These are phyloP conservation scores for Aphanomyces stellatus DNA, from an alignment of 352 stramenopile genomes.

Conservation along the genomic window DNA sequence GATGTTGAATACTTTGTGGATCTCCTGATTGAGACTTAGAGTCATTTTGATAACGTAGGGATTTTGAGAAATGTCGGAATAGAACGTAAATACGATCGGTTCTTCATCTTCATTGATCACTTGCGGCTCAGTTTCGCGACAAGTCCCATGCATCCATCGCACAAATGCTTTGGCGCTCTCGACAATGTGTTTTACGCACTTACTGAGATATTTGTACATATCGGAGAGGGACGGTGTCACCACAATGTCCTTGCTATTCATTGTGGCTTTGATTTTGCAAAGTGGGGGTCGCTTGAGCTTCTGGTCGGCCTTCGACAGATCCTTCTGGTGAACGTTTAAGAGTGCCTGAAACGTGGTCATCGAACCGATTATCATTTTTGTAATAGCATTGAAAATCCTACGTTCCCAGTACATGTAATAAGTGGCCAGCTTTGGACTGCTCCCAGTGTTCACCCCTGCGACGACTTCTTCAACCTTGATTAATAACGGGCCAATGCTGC, in stretches of 20 bases:
- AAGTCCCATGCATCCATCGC: conserved; percentile 94
- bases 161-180: conserved; percentile 92
- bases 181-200: conserved; percentile 91
- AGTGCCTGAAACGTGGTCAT: conserved; percentile 93
- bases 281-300: conserved; percentile 82
- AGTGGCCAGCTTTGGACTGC: conserved; percentile 81
- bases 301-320: conserved; percentile 55
- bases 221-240: conserved; percentile 90
- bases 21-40: conserved; percentile 88
- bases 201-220: conserved; percentile 95
- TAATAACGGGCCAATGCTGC: conserved; percentile 87
- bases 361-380: conserved; percentile 92
- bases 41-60: conserved; percentile 95
- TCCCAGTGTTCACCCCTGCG: conserved; percentile 87
- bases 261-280: conserved; percentile 90
- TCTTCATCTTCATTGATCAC: conserved; percentile 91
- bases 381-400: conserved; percentile 94
- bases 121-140: conserved; percentile 82
- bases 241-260: conserved; percentile 93
- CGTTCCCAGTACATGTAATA: conserved; percentile 98
- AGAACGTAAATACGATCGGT: conserved; percentile 91
- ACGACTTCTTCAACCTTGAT: conserved; percentile 96
- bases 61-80: conserved; percentile 92
- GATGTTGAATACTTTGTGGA: conserved; percentile 92
- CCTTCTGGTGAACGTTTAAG: conserved; percentile 83